Evolutionary conservation across 306 rosid species (phyloP), one percentile per base, ranked within the genome.

Genomic region (Rosa chinensis): DNA sequence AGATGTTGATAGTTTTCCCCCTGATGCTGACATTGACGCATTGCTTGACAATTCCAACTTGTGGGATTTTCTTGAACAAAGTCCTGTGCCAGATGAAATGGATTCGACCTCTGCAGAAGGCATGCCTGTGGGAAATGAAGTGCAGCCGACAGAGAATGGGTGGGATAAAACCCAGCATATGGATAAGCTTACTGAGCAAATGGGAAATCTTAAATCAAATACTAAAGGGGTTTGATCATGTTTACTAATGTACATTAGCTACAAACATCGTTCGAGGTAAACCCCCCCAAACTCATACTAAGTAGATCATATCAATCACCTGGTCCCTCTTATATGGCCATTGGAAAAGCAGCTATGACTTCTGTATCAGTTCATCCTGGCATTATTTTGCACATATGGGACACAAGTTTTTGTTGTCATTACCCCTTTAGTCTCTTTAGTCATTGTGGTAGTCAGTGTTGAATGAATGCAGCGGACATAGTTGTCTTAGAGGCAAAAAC

Each of bases 141-240:
- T 55, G 83, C 90, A 85, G 81, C 87, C 83, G 10, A 82, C 73
- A 44, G 92, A 87, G 82, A 86, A 95, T 76, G 92, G 91, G 79
- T 91, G 95, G 92, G 87, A 75, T 72, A 93, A 86, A 75, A 35
- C 82, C 79, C 91, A 84, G 84, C 83, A 80, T 66, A 52, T 95
- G 96, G 94, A 92, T 83, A 85, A 86, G 66, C 93, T 95, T 79
- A 88, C 97, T 0, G 93, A 90, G 83, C 92, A 93, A 86, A 95
- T 95, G 99, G 98, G 88, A 66, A 92, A 74, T 88, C 98, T 95
- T 70, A 66, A 89, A 61, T 93, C 99, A 53, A 92, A 93, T 28
- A 47, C 79, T n/a, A 70, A 85, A 63, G 81, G 86, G 84, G 84
- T 82, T 70, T 89, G 88, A 90, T 53, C 66, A 44, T 43, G 64